A percentile compares a stretch with the other conserved stretches of the same genome.
phyloP scores from a whole-genome alignment of 2,329 filamentous ascomycete genomes.

The Aspergillus tubingensis region DNA sequence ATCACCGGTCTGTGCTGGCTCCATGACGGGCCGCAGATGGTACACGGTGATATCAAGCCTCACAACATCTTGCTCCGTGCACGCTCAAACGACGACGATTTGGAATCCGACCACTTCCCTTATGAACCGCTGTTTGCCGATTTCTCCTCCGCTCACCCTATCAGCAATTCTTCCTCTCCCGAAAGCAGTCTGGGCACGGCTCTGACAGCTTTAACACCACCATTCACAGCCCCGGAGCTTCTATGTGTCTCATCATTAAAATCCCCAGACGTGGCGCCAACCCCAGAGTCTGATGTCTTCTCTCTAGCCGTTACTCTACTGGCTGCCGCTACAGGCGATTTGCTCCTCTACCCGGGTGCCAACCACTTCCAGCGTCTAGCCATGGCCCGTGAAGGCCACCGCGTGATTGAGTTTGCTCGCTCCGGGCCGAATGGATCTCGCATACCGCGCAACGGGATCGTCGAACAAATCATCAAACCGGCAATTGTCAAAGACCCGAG shows the following conservation, averaged over 20 bases:
- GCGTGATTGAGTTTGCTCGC: constrained; percentile 44
- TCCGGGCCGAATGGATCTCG: constrained; percentile 40
- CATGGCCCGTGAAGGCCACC: constrained; percentile 48
- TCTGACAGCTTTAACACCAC: constrained; percentile 46
- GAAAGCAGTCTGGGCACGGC: constrained; percentile 21
- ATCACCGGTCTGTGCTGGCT: constrained; percentile 48
- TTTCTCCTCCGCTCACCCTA: constrained; percentile 45
- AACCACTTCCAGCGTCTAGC: constrained; percentile 44
- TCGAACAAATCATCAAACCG: constrained; percentile 41
- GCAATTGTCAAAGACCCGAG: constrained; percentile 43
- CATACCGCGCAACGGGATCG: constrained; percentile 43
- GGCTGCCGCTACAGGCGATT: constrained; percentile 48
- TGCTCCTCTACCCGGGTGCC: constrained; percentile 45
- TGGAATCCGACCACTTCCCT: constrained; percentile 28
- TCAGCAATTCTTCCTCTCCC: constrained; percentile 12
- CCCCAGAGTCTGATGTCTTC: constrained; percentile 48
- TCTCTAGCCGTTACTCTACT: constrained; percentile 49
- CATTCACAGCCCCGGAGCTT: constrained; percentile 50
- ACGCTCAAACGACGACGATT: constrained; percentile 13
- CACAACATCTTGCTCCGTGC: constrained; percentile 46
- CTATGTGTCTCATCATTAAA: constrained; percentile 40
- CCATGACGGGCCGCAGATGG: constrained; percentile 41
- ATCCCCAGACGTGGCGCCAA: constrained; percentile 36
- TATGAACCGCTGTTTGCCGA: constrained; percentile 48
- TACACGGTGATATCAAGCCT: constrained; percentile 53